A percentile compares a stretch with the other conserved stretches of the same genome.
Evolutionary conservation across 208 protist genomes (phyloP).

Genomic region (Zelonia costaricensis): DNA sequence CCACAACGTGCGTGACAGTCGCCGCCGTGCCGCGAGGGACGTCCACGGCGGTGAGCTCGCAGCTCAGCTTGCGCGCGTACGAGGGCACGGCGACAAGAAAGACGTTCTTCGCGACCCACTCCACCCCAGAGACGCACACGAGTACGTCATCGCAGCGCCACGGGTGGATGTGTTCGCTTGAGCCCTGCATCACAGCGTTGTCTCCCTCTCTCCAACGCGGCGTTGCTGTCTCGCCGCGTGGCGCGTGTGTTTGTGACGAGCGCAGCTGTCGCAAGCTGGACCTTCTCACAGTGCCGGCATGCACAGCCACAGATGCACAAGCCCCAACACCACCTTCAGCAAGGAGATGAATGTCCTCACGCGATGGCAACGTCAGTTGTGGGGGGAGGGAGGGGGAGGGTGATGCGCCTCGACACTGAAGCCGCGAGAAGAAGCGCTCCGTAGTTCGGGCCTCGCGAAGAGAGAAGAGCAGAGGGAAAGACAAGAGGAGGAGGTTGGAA

Average conservation of each 20-base stretch:
- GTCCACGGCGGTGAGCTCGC: conserved; percentile 60
- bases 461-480: too few relatives aligned
- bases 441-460: too few relatives aligned
- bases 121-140: conserved; percentile 27
- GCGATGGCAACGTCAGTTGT: too few relatives aligned
- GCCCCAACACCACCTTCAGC: too few relatives aligned
- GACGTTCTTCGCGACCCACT: conserved; percentile 58
- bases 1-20: conserved; percentile 5
- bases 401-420: too few relatives aligned
- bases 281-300: neutral
- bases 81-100: conserved; percentile 41
- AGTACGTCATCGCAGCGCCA: conserved; percentile 30
- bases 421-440: too few relatives aligned
- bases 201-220: neutral
- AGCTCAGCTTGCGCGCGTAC: conserved; percentile 37
- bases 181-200: neutral
- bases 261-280: neutral
- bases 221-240: neutral
- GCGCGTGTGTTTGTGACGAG: neutral
- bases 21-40: conserved; percentile 31
- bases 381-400: too few relatives aligned
- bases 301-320: neutral
- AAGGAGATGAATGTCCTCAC: too few relatives aligned
- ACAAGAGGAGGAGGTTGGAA: too few relatives aligned
- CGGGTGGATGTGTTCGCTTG: neutral